These are phyloP conservation scores for Leccinum longicurvipes DNA, from an alignment of 768 basidiomycete genomes.

Conservation along the genomic window DNA sequence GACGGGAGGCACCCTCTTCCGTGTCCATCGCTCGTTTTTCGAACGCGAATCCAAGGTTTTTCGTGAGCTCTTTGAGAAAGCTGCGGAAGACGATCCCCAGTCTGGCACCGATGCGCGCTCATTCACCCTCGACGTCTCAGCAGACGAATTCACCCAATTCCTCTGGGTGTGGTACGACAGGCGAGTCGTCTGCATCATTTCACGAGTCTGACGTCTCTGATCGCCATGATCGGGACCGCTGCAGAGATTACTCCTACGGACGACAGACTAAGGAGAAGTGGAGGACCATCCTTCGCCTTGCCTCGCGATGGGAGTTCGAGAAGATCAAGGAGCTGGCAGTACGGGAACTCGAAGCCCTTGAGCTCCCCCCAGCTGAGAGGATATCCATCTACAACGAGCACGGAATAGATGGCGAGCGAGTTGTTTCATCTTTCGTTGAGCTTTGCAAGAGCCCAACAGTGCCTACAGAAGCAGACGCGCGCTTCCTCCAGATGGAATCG, in stretches of 20 bases:
- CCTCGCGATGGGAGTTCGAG: constrained; percentile 53
- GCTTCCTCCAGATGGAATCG: constrained; percentile 52
- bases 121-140: constrained; percentile 41
- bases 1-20: constrained; percentile 50
- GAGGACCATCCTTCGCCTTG: constrained; percentile 51
- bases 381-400: constrained; percentile 56
- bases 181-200: constrained; percentile 26
- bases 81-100: constrained; percentile 30
- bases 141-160: constrained; percentile 47
- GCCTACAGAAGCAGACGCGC: constrained; percentile 50
- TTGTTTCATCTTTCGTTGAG: constrained; percentile 49
- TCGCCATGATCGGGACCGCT: neutral
- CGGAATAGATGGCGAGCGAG: constrained; percentile 46
- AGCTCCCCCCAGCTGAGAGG: constrained; percentile 47
- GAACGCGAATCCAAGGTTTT: constrained; percentile 53
- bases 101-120: constrained; percentile 37
- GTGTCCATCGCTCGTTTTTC: constrained; percentile 58
- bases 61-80: constrained; percentile 28
- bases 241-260: constrained; percentile 53
- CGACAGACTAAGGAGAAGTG: constrained; percentile 50
- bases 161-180: constrained; percentile 60
- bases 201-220: neutral
- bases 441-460: constrained; percentile 53
- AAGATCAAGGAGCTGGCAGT: constrained; percentile 50
- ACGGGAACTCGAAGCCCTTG: constrained; percentile 50